Conservation (phyloP, 805 yeast genomes). For the Zygoascus ofunaensis region DNA sequence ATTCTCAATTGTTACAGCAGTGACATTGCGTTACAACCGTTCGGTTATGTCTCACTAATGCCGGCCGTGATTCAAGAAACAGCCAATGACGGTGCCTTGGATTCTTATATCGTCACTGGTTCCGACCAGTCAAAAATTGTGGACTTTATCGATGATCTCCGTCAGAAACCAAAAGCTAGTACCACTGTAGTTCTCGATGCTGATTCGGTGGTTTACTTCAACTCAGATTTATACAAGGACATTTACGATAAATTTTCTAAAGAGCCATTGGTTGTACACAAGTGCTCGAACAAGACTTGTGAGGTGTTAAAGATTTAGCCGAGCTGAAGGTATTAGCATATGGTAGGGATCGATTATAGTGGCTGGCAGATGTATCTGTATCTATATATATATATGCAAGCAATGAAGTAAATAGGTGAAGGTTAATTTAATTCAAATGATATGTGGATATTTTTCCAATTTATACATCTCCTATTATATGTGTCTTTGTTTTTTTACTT, state of each 20-base stretch:
- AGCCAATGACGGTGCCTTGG: conserved; percentile 11
- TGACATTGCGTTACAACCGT: conserved; percentile 21
- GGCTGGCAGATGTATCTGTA: no score
- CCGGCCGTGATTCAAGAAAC: conserved; percentile 12
- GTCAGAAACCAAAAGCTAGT: conserved; percentile 5
- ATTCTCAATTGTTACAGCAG: conserved; percentile 16
- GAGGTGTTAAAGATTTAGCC: no score
- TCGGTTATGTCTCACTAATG: conserved; percentile 18
- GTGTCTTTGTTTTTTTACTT: no score
- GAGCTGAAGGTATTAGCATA: no score
- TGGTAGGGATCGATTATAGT: no score
- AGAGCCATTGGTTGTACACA: not conserved
- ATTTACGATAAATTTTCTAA: conserved; percentile 1
- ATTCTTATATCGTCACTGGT: conserved; percentile 13
- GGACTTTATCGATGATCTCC: conserved; percentile 1
- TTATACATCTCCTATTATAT: no score
- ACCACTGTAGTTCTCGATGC: conserved; percentile 14
- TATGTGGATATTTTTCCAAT: no score
- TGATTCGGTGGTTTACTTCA: conserved; percentile 11
- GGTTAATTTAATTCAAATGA: no score
- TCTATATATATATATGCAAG: no score
- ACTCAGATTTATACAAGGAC: not conserved
- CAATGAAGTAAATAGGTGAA: no score
- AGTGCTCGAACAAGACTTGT: conserved; percentile 1
- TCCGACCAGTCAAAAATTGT: conserved; percentile 4